Percentiles rank a stretch among this genome's conserved stretches.
These are phyloP conservation scores for Tinospora cordifolia DNA, from an alignment of 164 flowering plant genomes.

Conservation along the genomic window DNA sequence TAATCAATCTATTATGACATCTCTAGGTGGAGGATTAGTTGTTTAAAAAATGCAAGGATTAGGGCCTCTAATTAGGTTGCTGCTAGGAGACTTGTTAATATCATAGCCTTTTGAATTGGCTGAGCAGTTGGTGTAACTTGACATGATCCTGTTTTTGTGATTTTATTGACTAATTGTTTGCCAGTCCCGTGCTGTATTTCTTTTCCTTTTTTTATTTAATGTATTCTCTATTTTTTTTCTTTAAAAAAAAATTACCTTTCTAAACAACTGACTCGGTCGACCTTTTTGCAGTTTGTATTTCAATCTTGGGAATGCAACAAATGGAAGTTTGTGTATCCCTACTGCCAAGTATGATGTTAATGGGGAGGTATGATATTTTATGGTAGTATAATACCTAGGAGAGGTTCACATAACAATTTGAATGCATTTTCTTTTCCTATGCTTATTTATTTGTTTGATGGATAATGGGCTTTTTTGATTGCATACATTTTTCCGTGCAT, in stretches of 20 bases:
- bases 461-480: neutral
- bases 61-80: no score
- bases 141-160: no score
- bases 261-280: slow-evolving; percentile 5
- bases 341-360: slow-evolving; percentile 54
- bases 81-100: no score
- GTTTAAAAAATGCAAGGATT: no score
- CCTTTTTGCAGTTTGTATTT: slow-evolving; percentile 33
- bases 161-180: no score
- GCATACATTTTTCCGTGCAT: slow-evolving; percentile 1
- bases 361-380: slow-evolving; percentile 70
- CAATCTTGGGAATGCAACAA: slow-evolving; percentile 41
- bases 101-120: no score
- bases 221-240: no score
- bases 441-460: neutral
- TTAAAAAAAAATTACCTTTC: neutral
- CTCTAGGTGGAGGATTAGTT: no score
- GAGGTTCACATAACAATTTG: neutral
- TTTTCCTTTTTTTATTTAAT: no score
- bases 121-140: no score
- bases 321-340: slow-evolving; percentile 29
- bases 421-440: neutral
- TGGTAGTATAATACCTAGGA: neutral
- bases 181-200: no score
- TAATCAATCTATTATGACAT: no score